A percentile compares a stretch with the other conserved stretches of the same genome.
These are phyloP conservation scores for Neoscytalidium dimidiatum DNA, from an alignment of 2,329 filamentous ascomycete species.

Conservation along the genomic window DNA sequence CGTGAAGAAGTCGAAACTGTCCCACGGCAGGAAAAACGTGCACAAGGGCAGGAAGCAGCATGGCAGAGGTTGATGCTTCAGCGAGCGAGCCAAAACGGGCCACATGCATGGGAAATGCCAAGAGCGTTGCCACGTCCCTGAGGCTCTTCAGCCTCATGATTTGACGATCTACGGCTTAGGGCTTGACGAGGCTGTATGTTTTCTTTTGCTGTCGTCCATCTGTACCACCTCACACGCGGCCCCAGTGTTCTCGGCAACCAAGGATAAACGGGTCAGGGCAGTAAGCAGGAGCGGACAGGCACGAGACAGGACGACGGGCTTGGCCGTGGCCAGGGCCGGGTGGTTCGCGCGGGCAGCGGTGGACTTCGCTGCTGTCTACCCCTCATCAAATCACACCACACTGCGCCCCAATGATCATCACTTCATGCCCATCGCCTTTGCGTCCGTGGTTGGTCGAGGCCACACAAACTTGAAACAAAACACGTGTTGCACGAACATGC, in stretches of 20 bases:
- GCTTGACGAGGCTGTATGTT: not conserved
- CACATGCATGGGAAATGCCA: not conserved
- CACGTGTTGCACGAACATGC: not conserved
- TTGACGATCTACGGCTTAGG: not conserved
- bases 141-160: slow-evolving; percentile 4
- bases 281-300: not conserved
- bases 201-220: not conserved
- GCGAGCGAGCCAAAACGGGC: not conserved
- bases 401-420: not conserved
- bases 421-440: not conserved
- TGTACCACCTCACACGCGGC: not conserved
- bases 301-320: not conserved
- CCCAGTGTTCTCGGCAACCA: not conserved
- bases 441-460: not conserved
- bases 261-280: not conserved
- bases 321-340: not conserved
- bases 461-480: not conserved
- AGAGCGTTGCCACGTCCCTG: not conserved
- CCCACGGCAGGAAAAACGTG: not conserved
- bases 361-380: not conserved
- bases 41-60: not conserved
- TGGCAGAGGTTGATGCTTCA: not conserved
- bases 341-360: not conserved
- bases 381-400: not conserved
- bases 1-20: not conserved